These are phyloP conservation scores for Diaporthe citri DNA, from an alignment of 2,329 filamentous ascomycete genomes.

Conservation along the genomic window DNA sequence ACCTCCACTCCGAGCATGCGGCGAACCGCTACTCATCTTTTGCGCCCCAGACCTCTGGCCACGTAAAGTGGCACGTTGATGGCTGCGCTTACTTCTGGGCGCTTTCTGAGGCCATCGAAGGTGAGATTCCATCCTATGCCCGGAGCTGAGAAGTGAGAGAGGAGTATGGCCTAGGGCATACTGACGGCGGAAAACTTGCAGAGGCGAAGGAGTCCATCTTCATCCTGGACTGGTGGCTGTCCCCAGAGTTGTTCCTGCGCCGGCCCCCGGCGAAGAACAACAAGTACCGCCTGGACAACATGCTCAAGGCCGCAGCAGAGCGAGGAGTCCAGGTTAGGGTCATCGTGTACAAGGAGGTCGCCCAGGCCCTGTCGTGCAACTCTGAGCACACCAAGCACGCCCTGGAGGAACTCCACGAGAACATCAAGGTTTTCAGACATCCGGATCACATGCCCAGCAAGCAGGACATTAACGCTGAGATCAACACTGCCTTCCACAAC, in stretches of 20 bases:
- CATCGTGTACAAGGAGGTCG: slow-evolving; percentile 93
- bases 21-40: slow-evolving; percentile 75
- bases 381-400: slow-evolving; percentile 80
- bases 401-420: slow-evolving; percentile 82
- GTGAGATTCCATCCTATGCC: slow-evolving; percentile 49
- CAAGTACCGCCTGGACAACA: slow-evolving; percentile 84
- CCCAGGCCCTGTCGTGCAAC: slow-evolving; percentile 75
- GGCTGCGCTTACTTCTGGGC: slow-evolving; percentile 89
- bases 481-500: slow-evolving; percentile 42
- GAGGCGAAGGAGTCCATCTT: slow-evolving; percentile 82
- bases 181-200: slow-evolving; percentile 43
- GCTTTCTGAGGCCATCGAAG: slow-evolving; percentile 81
- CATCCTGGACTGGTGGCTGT: slow-evolving; percentile 93
- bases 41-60: slow-evolving; percentile 77
- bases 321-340: slow-evolving; percentile 87
- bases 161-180: background rate
- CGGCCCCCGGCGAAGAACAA: slow-evolving; percentile 86
- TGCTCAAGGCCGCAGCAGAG: slow-evolving; percentile 85
- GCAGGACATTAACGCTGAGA: slow-evolving; percentile 46
- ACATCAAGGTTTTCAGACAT: slow-evolving; percentile 90
- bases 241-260: slow-evolving; percentile 87
- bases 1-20: slow-evolving; percentile 56
- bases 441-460: slow-evolving; percentile 87
- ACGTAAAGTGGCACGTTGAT: slow-evolving; percentile 91
- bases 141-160: background rate